Percentiles rank a stretch among this genome's conserved stretches.
phyloP scores from a whole-genome alignment of 805 yeast genomes.

The Wickerhamomyces ciferrii region DNA sequence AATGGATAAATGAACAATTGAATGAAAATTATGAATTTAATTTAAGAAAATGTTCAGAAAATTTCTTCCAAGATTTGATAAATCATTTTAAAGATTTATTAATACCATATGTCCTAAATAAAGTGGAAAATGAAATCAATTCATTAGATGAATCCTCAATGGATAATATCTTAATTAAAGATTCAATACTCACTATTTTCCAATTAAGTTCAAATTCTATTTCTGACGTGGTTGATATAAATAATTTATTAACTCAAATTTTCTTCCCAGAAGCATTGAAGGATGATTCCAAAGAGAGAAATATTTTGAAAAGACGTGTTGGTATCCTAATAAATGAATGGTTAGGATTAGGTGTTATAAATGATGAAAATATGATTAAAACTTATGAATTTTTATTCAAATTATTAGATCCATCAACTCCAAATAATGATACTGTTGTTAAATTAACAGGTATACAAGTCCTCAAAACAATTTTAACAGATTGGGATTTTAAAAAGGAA shows the following conservation, averaged over 20 bases:
- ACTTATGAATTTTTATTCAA: constrained; percentile 54
- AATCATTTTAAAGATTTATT: constrained; percentile 53
- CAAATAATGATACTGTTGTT: constrained; percentile 73
- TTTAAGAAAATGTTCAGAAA: constrained; percentile 82
- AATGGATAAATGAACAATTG: constrained; percentile 82
- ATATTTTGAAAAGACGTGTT: constrained; percentile 70
- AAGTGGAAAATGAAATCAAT: constrained; percentile 40
- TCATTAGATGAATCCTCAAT: constrained; percentile 26
- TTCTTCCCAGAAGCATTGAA: constrained; percentile 59
- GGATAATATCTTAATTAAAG: constrained; percentile 60
- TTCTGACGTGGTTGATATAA: constrained; percentile 62
- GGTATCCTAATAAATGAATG: constrained; percentile 78
- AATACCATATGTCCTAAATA: constrained; percentile 50
- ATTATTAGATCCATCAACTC: constrained; percentile 40
- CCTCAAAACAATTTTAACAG: constrained; percentile 65
- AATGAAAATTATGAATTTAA: constrained; percentile 78
- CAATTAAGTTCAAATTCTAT: constrained; percentile 71
- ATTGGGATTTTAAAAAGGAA: constrained; percentile 76
- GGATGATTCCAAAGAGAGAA: constrained; percentile 41
- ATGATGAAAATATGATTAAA: constrained; percentile 47
- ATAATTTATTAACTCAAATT: constrained; percentile 48
- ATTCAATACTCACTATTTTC: constrained; percentile 77
- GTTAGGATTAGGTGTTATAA: constrained; percentile 58
- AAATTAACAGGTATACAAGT: constrained; percentile 69
- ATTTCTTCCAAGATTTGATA: constrained; percentile 72